phyloP scores from a whole-genome alignment of 2,329 filamentous ascomycete species.

The Phyllosticta citribraziliensis region DNA sequence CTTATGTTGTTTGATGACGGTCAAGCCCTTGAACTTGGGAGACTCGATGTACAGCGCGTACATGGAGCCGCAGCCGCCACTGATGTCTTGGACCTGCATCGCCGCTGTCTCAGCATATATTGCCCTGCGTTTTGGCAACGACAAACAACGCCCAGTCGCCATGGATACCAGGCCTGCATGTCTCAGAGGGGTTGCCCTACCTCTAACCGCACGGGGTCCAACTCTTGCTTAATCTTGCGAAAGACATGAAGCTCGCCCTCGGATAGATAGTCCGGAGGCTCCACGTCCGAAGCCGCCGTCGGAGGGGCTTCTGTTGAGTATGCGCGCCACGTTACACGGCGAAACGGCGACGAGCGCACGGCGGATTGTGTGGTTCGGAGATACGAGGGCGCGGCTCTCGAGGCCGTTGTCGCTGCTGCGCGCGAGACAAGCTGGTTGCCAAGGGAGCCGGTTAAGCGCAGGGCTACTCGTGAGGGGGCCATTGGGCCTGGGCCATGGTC shows the following conservation, averaged over 20 bases:
- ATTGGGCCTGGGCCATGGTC: neutral
- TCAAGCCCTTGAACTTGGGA: constrained; percentile 57
- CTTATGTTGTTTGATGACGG: constrained; percentile 71
- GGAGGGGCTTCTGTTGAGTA: neutral
- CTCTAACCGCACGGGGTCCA: constrained; percentile 37
- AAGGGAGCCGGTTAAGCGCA: neutral
- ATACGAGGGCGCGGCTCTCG: neutral
- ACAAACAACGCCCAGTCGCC: neutral
- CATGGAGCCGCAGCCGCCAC: constrained; percentile 78
- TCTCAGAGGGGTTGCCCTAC: constrained; percentile 20
- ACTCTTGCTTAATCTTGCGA: constrained; percentile 32
- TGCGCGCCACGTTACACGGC: neutral
- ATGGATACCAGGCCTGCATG: neutral
- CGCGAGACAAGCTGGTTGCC: neutral
- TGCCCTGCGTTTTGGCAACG: neutral
- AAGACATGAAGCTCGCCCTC: constrained; percentile 39
- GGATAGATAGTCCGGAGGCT: constrained; percentile 39
- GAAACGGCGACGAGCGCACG: neutral
- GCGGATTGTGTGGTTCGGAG: neutral
- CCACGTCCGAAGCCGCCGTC: constrained; percentile 3
- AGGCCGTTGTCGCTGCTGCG: neutral
- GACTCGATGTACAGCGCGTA: constrained; percentile 73
- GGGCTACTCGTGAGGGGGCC: neutral
- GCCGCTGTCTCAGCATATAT: neutral
- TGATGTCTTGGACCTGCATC: constrained; percentile 65